A percentile compares a stretch with the other conserved stretches of the same genome.
These are phyloP conservation scores for Raphanus hybrid DNA, from an alignment of 441 rosid genomes.

Conservation along the genomic window DNA sequence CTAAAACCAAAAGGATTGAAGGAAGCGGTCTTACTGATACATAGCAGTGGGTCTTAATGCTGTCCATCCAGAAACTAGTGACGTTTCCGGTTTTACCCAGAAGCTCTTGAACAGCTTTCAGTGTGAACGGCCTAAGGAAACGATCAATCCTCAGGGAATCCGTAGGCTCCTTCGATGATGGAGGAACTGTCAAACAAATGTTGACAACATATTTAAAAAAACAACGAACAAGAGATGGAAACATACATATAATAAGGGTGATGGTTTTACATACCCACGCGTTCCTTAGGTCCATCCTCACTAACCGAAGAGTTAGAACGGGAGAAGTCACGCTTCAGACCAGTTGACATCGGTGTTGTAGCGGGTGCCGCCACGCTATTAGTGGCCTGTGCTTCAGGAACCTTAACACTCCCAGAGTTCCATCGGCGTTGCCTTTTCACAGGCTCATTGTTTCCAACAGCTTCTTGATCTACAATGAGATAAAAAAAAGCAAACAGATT, in stretches of 20 bases:
- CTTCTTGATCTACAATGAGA: slow-evolving; percentile 66
- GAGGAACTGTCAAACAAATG: slow-evolving; percentile 68
- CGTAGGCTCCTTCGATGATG: slow-evolving; percentile 76
- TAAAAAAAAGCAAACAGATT: background rate
- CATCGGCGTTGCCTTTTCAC: slow-evolving; percentile 89
- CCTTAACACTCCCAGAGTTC: slow-evolving; percentile 75
- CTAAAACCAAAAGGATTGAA: slow-evolving; percentile 1
- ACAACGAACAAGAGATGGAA: slow-evolving; percentile 19
- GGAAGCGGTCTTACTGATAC: slow-evolving; percentile 65
- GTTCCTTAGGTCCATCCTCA: slow-evolving; percentile 81
- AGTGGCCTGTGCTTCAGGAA: slow-evolving; percentile 61
- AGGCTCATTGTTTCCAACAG: slow-evolving; percentile 64
- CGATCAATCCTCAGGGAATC: slow-evolving; percentile 83
- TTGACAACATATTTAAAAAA: slow-evolving; percentile 16
- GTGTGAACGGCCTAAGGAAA: slow-evolving; percentile 94
- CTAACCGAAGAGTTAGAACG: slow-evolving; percentile 68
- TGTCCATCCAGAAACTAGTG: slow-evolving; percentile 95
- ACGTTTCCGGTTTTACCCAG: slow-evolving; percentile 84
- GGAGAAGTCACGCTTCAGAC: slow-evolving; percentile 64
- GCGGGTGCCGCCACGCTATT: slow-evolving; percentile 49
- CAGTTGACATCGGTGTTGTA: slow-evolving; percentile 61
- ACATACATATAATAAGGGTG: slow-evolving; percentile 24
- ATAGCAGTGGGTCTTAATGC: slow-evolving; percentile 96
- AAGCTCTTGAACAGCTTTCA: slow-evolving; percentile 97
- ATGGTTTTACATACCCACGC: slow-evolving; percentile 66